phyloP scores from a whole-genome alignment of 164 flowering plant genomes.

The Kingdonia uniflora region DNA sequence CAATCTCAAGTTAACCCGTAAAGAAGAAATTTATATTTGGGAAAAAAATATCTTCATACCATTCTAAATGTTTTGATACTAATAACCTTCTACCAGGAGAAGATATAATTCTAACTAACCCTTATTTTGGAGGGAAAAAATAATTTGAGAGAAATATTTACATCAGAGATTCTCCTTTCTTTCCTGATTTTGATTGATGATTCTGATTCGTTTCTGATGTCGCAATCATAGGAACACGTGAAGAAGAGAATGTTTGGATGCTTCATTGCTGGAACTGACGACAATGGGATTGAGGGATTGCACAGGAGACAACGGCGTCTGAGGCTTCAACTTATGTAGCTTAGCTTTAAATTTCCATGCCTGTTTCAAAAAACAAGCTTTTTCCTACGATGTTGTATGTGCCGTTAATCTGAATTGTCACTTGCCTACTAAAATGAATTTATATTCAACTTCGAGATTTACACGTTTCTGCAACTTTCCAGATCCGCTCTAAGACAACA shows the following conservation, averaged over 20 bases:
- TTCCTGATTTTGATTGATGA: too few species aligned
- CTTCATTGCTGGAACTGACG: constrained; percentile 11
- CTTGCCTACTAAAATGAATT: constrained; percentile 3
- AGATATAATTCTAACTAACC: too few species aligned
- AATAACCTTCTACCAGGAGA: too few species aligned
- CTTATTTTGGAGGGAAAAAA: too few species aligned
- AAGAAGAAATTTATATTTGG: too few species aligned
- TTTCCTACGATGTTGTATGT: background rate
- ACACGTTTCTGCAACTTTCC: constrained; percentile 42
- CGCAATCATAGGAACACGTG: constrained; percentile 14
- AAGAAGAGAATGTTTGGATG: constrained; percentile 13
- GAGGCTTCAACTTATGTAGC: constrained; percentile 4
- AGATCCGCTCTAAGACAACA: constrained; percentile 69
- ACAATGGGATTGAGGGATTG: constrained; percentile 1
- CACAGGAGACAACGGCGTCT: constrained; percentile 4
- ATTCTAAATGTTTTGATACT: too few species aligned
- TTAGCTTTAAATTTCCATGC: background rate
- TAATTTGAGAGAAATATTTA: too few species aligned
- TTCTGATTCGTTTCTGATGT: background rate
- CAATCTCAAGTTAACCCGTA: too few species aligned
- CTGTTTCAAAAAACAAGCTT: background rate
- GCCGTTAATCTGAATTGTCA: background rate
- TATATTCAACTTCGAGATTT: constrained; percentile 37
- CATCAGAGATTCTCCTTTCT: too few species aligned
- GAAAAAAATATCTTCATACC: too few species aligned